These are phyloP conservation scores for Myriosclerotinia curreyana DNA, from an alignment of 2,329 filamentous ascomycete genomes.

Conservation along the genomic window DNA sequence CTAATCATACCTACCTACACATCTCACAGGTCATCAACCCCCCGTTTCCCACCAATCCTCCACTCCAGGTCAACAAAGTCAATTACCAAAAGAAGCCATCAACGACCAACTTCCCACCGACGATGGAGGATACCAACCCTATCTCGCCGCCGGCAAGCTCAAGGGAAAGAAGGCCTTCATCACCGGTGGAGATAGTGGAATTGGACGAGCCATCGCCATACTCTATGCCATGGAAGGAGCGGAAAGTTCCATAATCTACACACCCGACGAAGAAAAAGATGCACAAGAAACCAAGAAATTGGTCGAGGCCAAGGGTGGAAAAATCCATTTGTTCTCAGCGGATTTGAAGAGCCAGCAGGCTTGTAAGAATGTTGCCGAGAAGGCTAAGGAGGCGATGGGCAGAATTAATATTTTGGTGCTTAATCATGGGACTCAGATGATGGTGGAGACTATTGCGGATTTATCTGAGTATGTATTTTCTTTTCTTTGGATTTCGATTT, in stretches of 20 bases:
- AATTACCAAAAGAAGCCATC: slow-evolving; percentile 45
- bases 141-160: slow-evolving; percentile 74
- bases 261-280: slow-evolving; percentile 72
- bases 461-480: slow-evolving; percentile 57
- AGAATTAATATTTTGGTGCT: slow-evolving; percentile 72
- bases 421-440: slow-evolving; percentile 74
- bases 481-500: background rate
- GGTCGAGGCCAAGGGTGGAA: slow-evolving; percentile 64
- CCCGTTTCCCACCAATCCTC: slow-evolving; percentile 50
- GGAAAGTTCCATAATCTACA: slow-evolving; percentile 68
- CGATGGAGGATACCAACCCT: slow-evolving; percentile 65
- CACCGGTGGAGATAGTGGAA: slow-evolving; percentile 77
- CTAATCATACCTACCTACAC: background rate
- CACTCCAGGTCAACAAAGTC: slow-evolving; percentile 50
- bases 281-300: slow-evolving; percentile 69
- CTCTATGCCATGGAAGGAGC: slow-evolving; percentile 81
- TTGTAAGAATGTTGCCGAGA: slow-evolving; percentile 67
- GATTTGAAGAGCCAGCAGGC: slow-evolving; percentile 65
- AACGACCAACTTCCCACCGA: slow-evolving; percentile 65
- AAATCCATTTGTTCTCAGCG: slow-evolving; percentile 60
- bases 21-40: slow-evolving; percentile 46
- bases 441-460: slow-evolving; percentile 67
- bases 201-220: slow-evolving; percentile 71
- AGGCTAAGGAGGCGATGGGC: slow-evolving; percentile 63
- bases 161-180: slow-evolving; percentile 73